Base-by-base conservation (phyloP, 176 grass and related monocot genomes). In the Triticum timopheevii region DNA sequence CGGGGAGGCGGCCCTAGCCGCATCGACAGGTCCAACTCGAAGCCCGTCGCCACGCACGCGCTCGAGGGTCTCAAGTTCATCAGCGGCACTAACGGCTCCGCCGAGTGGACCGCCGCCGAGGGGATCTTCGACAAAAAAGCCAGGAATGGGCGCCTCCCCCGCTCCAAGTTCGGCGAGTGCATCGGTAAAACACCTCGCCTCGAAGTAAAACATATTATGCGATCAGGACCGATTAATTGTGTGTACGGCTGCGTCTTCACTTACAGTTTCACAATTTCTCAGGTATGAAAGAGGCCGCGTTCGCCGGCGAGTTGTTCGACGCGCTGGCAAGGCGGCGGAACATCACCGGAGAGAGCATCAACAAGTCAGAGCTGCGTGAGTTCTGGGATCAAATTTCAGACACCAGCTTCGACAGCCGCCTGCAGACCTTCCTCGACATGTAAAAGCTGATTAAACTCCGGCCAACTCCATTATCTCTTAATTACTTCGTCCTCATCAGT, bases 41-140 rank as follows among this genome's bases (percentile, higher is more conserved):
- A 90, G 82, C 90, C 93, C 5, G 95, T 76, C 0, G 89, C 93
- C 1, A 89, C 93, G 23, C 93, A 92, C 84, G 95, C 95, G 13
- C 95, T 98, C 80, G 95, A 97, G 87, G 90, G 95, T 22, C 89
- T 98, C 75, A 95, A 92, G 85, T 98, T 98, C 86, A 98, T 98
- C 82, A 85, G 83, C 86, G 87, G 89, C 40, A 39, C 93, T 58
- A 89, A 95, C 40, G 93, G 93, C 10, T n/a, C 36, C 38, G 19
- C 83, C 2, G 87, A 87, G 0, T 95, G 95, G 95, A 5, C 73
- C 9, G 87, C 93, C 49, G 89, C 93, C 39, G 91, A 93, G 27
- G 69, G 49, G 47, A 80, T 89, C 4, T 98, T 98, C 85, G 80
- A 95, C 84, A 64, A 85, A 2, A 77, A 95, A 66, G 79, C 93